These are phyloP conservation scores for Aureobasidium sp. DNA, from an alignment of 2,329 filamentous ascomycete species.

Conservation along the genomic window DNA sequence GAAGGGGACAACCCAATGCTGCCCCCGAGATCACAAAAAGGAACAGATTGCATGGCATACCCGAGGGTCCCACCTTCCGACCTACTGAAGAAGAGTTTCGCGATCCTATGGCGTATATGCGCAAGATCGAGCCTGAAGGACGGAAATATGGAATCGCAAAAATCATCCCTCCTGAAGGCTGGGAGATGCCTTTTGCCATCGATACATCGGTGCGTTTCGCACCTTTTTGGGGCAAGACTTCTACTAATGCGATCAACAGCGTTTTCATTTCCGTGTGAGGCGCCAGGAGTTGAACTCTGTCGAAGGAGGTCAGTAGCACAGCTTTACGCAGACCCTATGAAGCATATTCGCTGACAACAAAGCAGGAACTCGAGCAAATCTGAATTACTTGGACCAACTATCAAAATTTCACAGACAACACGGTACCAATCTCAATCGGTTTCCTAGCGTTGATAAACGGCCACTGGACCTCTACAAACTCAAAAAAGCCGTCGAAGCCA, in stretches of 20 bases:
- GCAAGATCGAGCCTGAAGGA: constrained; percentile 82
- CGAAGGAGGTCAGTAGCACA: constrained; percentile 68
- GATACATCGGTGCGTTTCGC: constrained; percentile 74
- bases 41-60: constrained; percentile 72
- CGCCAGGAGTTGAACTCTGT: constrained; percentile 96
- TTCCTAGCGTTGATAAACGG: constrained; percentile 96
- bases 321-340: background rate
- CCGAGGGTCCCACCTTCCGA: constrained; percentile 83
- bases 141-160: constrained; percentile 88
- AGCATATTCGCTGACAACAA: constrained; percentile 24
- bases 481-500: constrained; percentile 91
- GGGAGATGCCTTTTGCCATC: constrained; percentile 93
- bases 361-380: constrained; percentile 82
- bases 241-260: constrained; percentile 49
- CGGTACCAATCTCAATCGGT: constrained; percentile 84
- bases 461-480: constrained; percentile 91
- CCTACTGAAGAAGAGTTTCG: constrained; percentile 92
- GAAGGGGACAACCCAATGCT: constrained; percentile 73
- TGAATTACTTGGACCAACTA: constrained; percentile 91
- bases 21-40: constrained; percentile 69
- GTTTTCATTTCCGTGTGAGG: constrained; percentile 92
- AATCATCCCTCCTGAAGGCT: constrained; percentile 85
- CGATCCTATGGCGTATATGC: constrained; percentile 88
- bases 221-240: constrained; percentile 8
- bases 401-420: constrained; percentile 96